Evolutionary conservation across 495 filamentous ascomycete genomes (phyloP), one percentile per base, ranked within the genome.

Genomic region (Talaromyces nanjingensis): DNA sequence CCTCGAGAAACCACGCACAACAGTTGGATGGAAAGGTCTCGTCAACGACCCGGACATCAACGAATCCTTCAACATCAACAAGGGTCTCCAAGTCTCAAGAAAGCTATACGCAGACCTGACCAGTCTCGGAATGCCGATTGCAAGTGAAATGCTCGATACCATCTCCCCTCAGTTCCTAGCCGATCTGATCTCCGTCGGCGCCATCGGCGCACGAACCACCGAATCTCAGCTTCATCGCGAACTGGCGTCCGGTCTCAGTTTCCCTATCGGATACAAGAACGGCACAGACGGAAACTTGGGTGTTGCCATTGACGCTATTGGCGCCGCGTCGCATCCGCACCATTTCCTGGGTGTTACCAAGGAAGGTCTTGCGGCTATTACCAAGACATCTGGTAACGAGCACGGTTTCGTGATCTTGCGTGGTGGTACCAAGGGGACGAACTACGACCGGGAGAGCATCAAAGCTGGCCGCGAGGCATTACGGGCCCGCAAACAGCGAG

Each of bases 271-370:
- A 14, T 98, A 96, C 88, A 98, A 98, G 86, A 98, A 98, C 73
- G 96, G 94, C 55, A 98, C 94, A 33, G 94, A 98, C 71, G 94
- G 94, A n/a, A 90, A 88, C 69, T 77, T 98, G 59, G 86, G 84
- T 24, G 93, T 98, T n/a, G 92, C 93, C 47, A 93, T 98, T 66
- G 94, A 98, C 71, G 94, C 94, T 54, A 96, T 97, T 65, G 93
- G 96, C 62, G 87, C 92, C 7, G 94, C 94, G 2, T 88, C 91
- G 33, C 86, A 92, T 65, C 90, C 89, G 68, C 94, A 98, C 77
- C 92, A 96, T 76, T 98, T 98, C 83, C 91, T 98, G 83, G 93
- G 93, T 74, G 96, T 98, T 49, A 98, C 96, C n/a, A 98, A 98
- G 82, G 92, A 96, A 74, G 94, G 94, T 34, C 81, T 98, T 63